A percentile compares a stretch with the other conserved stretches of the same genome.
These are phyloP conservation scores for Alternaria triticina DNA, from an alignment of 2,329 filamentous ascomycete species.

Conservation along the genomic window DNA sequence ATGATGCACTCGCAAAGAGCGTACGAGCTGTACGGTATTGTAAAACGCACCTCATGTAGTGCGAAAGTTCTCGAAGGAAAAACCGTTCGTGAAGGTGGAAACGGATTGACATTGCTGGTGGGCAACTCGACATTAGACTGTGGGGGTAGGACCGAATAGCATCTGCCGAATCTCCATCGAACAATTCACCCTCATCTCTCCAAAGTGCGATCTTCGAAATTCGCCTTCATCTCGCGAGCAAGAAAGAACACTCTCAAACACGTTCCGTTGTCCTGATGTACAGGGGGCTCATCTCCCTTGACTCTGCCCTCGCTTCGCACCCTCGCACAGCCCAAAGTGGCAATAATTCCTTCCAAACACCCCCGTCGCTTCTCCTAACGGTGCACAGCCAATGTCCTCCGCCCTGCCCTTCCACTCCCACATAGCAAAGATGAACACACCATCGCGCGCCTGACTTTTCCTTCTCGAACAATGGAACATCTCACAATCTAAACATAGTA, in stretches of 20 bases:
- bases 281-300: conserved; percentile 1
- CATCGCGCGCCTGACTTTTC: neutral
- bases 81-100: neutral
- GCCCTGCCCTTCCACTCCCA: neutral
- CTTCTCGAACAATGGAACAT: neutral
- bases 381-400: neutral
- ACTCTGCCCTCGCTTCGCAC: neutral
- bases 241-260: neutral
- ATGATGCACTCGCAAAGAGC: neutral
- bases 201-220: neutral
- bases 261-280: neutral
- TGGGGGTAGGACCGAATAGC: neutral
- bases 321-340: conserved; percentile 8
- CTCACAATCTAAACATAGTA: neutral
- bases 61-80: neutral
- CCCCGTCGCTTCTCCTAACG: neutral
- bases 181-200: neutral
- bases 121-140: neutral
- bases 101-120: neutral
- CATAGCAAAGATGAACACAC: conserved; percentile 1
- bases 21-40: neutral
- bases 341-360: conserved; percentile 1
- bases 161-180: neutral
- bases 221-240: neutral
- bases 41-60: neutral